Base-by-base conservation (phyloP, 2,329 filamentous ascomycete species). In the Calonectria montana region DNA sequence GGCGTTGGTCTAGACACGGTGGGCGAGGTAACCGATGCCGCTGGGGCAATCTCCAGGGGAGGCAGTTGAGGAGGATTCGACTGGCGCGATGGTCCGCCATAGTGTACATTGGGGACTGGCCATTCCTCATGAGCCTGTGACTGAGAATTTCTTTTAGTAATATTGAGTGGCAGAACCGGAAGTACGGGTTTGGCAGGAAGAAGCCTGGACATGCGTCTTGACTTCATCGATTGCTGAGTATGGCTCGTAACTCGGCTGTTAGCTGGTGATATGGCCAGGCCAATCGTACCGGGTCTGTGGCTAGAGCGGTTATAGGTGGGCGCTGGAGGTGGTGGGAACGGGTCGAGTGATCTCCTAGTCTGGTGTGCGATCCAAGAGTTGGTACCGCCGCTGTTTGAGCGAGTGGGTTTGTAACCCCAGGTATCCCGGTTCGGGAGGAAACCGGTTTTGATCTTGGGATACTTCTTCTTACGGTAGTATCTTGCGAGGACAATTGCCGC, bases 141-240 rank as follows among this genome's bases (percentile, higher is more conserved):
- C 15, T 75, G 55, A 0, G 77, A 73, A 23, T 70, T 72, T 8
- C 77, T 71, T 23, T 74, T 75, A n/a, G 57, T 68, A n/a, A 67
- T 63, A 57, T 66, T 73, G 39, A 70, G 73, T 29, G 76, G 71
- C 4, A 76, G 43, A 21, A 73, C 65, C 2, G 85, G 84, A 68
- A 90, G 79, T 3, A 83, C 77, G 16, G 88, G 88, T 73, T 82
- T 86, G 10, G 84, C 84, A 12, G 87, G 87, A n/a, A 88, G 81
- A 1, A 88, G 80, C 71, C 80, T 86, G 2, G 87, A 88, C 6
- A 81, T 63, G 16, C 81, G 84, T 50, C 86, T 82, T 15, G 75
- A 70, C 1, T 76, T 72, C 7, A 78, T 74, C 8, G 74, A 63
- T 39, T 63, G 71, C 69, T 69, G 65, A 27, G 67, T 71, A 67